Evolutionary conservation across 2,329 filamentous ascomycete species (phyloP).

Genomic region (Gnomoniopsis sp.): DNA sequence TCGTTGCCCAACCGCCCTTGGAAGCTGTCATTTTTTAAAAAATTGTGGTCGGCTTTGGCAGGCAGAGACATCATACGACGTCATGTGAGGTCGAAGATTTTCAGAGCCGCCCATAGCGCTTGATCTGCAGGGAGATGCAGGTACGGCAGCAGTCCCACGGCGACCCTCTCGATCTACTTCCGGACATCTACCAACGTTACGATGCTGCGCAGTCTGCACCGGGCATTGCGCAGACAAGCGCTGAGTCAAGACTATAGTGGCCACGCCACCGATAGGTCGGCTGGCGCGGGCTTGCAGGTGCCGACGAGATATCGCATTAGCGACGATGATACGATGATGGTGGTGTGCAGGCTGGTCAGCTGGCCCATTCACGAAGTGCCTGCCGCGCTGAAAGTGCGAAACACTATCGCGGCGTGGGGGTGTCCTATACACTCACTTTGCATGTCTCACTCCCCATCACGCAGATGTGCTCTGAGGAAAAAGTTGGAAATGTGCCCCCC

Average conservation of each 20-base stretch:
- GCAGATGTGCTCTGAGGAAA: neutral
- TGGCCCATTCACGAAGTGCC: slow-evolving; percentile 7
- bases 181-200: neutral
- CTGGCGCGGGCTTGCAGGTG: slow-evolving; percentile 11
- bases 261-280: slow-evolving; percentile 3
- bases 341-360: slow-evolving; percentile 18
- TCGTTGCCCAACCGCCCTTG: neutral
- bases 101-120: slow-evolving; percentile 1
- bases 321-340: neutral
- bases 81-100: slow-evolving; percentile 10
- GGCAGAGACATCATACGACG: slow-evolving; percentile 6
- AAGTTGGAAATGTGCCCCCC: too few relatives aligned
- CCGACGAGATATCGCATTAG: neutral
- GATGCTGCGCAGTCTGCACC: neutral
- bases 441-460: slow-evolving; percentile 18
- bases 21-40: neutral
- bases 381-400: slow-evolving; percentile 2
- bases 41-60: neutral
- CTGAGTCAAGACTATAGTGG: slow-evolving; percentile 9
- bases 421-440: neutral
- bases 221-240: neutral
- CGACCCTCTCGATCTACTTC: slow-evolving; percentile 5
- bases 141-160: slow-evolving; percentile 6
- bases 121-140: slow-evolving; percentile 18
- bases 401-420: slow-evolving; percentile 2